phyloP scores from a whole-genome alignment of 371 early-diverging fungal genomes.

The Massospora cicadina region DNA sequence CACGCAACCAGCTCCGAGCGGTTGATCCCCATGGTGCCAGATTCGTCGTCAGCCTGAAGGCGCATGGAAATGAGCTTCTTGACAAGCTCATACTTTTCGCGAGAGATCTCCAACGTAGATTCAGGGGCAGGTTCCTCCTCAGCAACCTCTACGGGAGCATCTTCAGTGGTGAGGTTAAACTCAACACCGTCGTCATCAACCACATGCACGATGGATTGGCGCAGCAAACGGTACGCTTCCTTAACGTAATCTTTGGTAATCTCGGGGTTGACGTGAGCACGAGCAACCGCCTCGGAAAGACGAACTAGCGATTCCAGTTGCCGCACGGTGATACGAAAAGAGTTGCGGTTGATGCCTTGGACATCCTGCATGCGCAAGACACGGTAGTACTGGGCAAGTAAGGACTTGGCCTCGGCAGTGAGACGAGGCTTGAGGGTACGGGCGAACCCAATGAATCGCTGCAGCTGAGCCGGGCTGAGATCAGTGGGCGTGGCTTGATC shows the following conservation, averaged over 20 bases:
- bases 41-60: conserved; percentile 10
- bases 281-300: conserved; percentile 92
- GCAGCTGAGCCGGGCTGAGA: conserved; percentile 58
- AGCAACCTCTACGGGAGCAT: conserved; percentile 15
- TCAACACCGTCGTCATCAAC: conserved; percentile 64
- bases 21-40: conserved; percentile 5
- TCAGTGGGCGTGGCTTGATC: conserved; percentile 41
- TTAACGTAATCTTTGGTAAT: conserved; percentile 62
- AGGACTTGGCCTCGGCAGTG: conserved; percentile 56
- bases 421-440: conserved; percentile 72
- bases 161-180: conserved; percentile 7
- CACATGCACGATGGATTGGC: conserved; percentile 83
- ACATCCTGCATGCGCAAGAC: conserved; percentile 81
- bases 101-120: conserved; percentile 10
- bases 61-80: conserved; percentile 15
- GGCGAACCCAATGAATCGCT: conserved; percentile 79
- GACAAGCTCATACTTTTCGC: conserved; percentile 17
- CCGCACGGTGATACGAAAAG: conserved; percentile 95
- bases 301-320: conserved; percentile 97
- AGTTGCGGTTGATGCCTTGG: conserved; percentile 47
- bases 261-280: conserved; percentile 61
- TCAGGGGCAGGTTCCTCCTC: conserved; percentile 12
- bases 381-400: conserved; percentile 74
- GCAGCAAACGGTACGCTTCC: conserved; percentile 84
- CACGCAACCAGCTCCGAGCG: conserved; percentile 45